Base-by-base conservation (phyloP, 1,284 basidiomycete species). In the Acaromyces ingoldii region DNA sequence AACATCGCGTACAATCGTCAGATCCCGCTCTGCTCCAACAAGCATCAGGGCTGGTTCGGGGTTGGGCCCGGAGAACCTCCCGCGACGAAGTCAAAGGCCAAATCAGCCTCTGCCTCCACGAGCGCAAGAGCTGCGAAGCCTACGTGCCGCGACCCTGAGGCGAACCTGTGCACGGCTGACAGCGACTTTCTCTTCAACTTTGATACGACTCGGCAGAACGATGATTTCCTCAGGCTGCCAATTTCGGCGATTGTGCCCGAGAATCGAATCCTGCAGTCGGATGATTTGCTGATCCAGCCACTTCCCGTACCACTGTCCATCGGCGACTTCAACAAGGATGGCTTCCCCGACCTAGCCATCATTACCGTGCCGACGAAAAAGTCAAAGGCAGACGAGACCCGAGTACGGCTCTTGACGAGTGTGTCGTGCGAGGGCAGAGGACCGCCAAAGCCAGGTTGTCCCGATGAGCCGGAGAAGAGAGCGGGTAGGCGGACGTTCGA, bases 1-100 rank as follows among this genome's bases (percentile, higher is more conserved):
- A 91, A 95, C 70, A 87, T 98, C 57, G 91, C 85, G 1, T 97
- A 90, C 79, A 99, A 98, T 76, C 81, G 86, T 56, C 93, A 99
- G 73, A 82, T 91, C 11, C 84, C 85, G 0, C 80, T 96, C 0
- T 99, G 95, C 74, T 66, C 60, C 9, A 51, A 47, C 1, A 58
- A 62, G 17, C 62, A 57, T 30, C 59, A 63, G 33, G 64, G 63
- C n/a, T 41, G 61, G 28, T 57, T 64, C 34, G 63, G 67, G 36
- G 67, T 53, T 6, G 56, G 63, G 37, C 56, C 55, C 2, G 49
- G 55, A 3, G 42, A 28, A 13, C 29, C 17, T 4, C n/a, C 42
- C n/a, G 6, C 17, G 4, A 4, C 17, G 3, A 25, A 25, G 11
- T 31, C n/a, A 26, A 25, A 22, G 22, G 21, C 19, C 30, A n/a